Percentiles rank a stretch among this genome's conserved stretches.
Evolutionary conservation across 495 filamentous ascomycete genomes (phyloP).

Genomic region (Penicillium herquei): DNA sequence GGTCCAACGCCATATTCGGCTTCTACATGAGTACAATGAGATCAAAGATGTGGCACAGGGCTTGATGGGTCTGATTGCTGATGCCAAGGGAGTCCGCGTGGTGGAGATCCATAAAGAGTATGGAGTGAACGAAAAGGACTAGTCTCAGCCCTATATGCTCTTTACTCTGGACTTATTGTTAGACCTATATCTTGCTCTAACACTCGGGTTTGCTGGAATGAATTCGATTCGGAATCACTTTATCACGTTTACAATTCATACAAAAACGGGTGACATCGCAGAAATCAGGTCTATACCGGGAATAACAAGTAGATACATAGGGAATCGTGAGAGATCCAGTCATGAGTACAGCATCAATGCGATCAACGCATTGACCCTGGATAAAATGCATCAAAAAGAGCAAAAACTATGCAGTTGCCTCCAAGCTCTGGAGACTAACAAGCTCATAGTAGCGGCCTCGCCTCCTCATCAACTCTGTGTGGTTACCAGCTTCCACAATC

Average conservation of each 20-base stretch:
- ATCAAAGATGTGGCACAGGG: constrained; percentile 72
- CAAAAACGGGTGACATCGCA: background rate
- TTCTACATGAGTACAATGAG: constrained; percentile 77
- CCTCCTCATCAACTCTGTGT: constrained; percentile 62
- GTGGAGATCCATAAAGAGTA: constrained; percentile 63
- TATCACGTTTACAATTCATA: background rate
- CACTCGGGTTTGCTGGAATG: background rate
- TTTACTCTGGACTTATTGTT: background rate
- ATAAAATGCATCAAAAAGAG: no score
- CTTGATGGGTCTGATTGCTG: constrained; percentile 71
- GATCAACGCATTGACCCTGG: background rate
- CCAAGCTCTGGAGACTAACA: constrained; percentile 76
- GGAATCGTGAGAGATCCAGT: background rate
- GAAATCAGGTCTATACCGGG: background rate
- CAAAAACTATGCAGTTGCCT: constrained; percentile 46
- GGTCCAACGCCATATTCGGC: constrained; percentile 63
- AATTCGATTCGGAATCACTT: no score
- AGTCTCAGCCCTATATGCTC: background rate
- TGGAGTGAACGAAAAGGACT: constrained; percentile 30
- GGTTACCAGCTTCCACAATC: constrained; percentile 72
- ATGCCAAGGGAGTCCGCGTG: constrained; percentile 61
- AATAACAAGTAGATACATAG: background rate
- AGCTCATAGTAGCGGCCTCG: constrained; percentile 74
- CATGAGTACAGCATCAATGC: background rate
- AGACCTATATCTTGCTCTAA: background rate